Evolutionary conservation across 768 basidiomycete species (phyloP), one percentile per base, ranked within the genome.

Genomic region (Termitomyces bulborhizus): DNA sequence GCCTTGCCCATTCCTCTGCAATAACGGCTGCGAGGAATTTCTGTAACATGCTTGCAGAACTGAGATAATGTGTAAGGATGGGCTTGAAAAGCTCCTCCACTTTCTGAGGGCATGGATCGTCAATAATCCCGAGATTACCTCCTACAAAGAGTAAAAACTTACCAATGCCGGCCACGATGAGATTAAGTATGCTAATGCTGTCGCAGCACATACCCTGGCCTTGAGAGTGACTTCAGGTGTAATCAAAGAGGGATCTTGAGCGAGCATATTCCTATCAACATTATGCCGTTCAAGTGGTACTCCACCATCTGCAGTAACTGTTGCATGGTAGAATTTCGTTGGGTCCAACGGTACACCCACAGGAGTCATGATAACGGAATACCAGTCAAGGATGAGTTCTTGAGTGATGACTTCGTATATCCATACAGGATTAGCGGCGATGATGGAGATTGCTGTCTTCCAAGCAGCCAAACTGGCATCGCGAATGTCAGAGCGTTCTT

Each of bases 211-310:
- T 5, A 98, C 70, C 24, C 95, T 79, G 16, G 91, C 92, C 58
- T 88, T 84, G 55, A 95, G 66, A 37, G 93, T 83, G 4, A 83
- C 71, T 63, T 97, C 93, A 24, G 80, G 71, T 6, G 86, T 76
- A 32, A 98, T 79, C 37, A 99, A 75, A 0, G 91, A 84, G 42
- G 93, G 73, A 66, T 99, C 97, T 65, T 98, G 95, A 4, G 81
- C 77, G 24, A 98, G 76, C 86, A 98, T 93, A 56, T 88, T 89
- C 76, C 93, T 98, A 74, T 99, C 97, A 32, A 98, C 92, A 62
- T 97, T 94, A 67, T 98, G 92, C 45, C 85, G 80, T 66, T 92
- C 88, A 0, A 77, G 72, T 2, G 72, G 68, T 24, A 76, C 73
- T 6, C 70, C 68, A 9, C 78, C 79, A 53, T 80, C 75, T 15